Evolutionary conservation across 2,329 filamentous ascomycete genomes (phyloP), one percentile per base, ranked within the genome.

Genomic region (Orbilia javanica): DNA sequence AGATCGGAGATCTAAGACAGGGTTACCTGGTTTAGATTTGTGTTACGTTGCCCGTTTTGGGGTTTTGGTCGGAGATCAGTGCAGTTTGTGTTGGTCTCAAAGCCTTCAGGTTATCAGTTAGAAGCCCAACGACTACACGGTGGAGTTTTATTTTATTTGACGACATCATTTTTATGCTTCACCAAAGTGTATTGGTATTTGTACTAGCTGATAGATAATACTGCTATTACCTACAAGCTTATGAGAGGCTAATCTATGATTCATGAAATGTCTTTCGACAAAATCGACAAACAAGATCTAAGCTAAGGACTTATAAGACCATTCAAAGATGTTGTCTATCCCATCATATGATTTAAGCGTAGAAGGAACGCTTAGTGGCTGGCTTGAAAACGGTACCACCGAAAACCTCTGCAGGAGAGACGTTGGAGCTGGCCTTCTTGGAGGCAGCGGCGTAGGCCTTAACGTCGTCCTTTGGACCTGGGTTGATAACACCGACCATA

Each of bases 401-500:
- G 11, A 13, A 11, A 34, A 18, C 63, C 39, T 83, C 82, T 3
- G 84, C 83, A 3, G 86, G 85, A 57, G 82, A 83, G 46, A 86
- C 81, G 80, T 85, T 86, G 80, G 83, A 82, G 0, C 84, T 67
- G 4, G 85, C 85, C 10, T 80, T 72, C 4, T 82, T 82, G 36
- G 86, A 84, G 57, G 85, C 78, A 8, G 78, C 65, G 11, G 74
- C 78, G 76, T 81, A 84, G 13, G 82, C 10, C 79, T 81, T 63
- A 79, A 82, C 39, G 10, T 79, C 57, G 27, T 72, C 55, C 27
- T 79, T 52, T 27, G 53, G 48, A 6, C 29, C 52, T 70, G 91
- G 89, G 84, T 94, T 94, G 83, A 94, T 90, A 31, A 92, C 91
- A 86, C 92, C 91, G 72, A 88, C 87, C 91, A 94, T 94, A 79